Evolutionary conservation across 208 protist genomes (phyloP), one percentile per base, ranked within the genome.

Genomic region (Acanthamoeba sp.): DNA sequence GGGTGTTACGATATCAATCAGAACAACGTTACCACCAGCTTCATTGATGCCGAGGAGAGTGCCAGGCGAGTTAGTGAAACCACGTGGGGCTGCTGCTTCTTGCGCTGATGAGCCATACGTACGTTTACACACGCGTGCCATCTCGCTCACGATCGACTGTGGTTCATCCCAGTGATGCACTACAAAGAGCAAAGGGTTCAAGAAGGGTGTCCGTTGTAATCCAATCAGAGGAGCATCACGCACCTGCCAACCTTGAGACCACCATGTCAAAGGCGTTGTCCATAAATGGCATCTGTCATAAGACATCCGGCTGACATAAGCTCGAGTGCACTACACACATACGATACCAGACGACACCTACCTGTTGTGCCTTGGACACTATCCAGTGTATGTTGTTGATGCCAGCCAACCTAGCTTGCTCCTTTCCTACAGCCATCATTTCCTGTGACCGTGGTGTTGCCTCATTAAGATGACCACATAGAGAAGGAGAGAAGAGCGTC

Each of bases 121-220:
- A 71, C 62, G 62, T 71, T 71, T 71, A 22, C 62, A 71, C 24
- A 71, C 62, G 2, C 62, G 62, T 24, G 62, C 62, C 62, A 71
- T 71, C 29, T 71, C 62, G 62, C 32, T 71, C n/a, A 34, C 32
- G 22, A 71, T 34, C 3, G 62, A 7, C 62, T 71, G 62, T 24
- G 62, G n/a, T 22, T 71, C 62, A 22, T 71, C 62, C 62, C 62
- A 69, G 62, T 69, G 62, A 20, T 69, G 62, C 22, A 34, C 62
- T 69, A 22, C 55, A 62, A 62, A 62, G 55, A 62, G 16, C 12
- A 62, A 62, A 27, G 55, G 22, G n/a, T n/a, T n/a, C n/a, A n/a
- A n/a, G n/a, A 62, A 62, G 22, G 55, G 12, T 12, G 22, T 12
- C 55, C 55, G 59, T 32, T 69, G 59, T 24, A 7, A 36, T 71